These are phyloP conservation scores for Chaetomiaceae sp. DNA, from an alignment of 2,329 filamentous ascomycete genomes.

Conservation along the genomic window DNA sequence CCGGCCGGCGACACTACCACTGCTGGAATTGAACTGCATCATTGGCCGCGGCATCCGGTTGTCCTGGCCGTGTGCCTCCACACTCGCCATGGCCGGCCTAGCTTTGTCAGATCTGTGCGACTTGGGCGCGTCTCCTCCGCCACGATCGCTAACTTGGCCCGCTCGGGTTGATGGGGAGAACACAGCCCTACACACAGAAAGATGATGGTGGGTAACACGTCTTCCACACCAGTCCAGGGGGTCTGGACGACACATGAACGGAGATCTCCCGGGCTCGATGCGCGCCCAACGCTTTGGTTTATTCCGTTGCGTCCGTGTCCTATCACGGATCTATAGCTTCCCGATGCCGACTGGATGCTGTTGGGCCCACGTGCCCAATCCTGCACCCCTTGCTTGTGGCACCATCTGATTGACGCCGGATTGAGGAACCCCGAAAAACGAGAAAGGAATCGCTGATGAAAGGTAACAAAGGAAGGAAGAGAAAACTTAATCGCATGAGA, in stretches of 20 bases:
- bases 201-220: constrained; percentile 4
- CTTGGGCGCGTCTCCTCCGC: neutral
- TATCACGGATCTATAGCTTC: neutral
- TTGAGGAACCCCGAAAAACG: neutral
- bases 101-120: constrained; percentile 7
- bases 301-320: constrained; percentile 1
- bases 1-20: neutral
- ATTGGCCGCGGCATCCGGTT: neutral
- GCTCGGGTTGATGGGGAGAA: neutral
- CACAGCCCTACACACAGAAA: neutral
- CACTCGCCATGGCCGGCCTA: neutral
- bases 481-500: no score
- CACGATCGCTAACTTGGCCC: neutral
- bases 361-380: neutral
- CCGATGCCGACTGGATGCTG: neutral
- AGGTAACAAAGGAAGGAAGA: neutral
- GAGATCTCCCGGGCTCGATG: neutral
- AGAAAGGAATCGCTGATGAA: no score
- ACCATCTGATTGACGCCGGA: neutral
- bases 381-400: neutral
- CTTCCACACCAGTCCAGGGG: no score
- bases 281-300: constrained; percentile 3
- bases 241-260: no score
- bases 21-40: neutral
- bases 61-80: neutral